These are phyloP conservation scores for Penicillium sp. DNA, from an alignment of 2,329 filamentous ascomycete species.

Conservation along the genomic window DNA sequence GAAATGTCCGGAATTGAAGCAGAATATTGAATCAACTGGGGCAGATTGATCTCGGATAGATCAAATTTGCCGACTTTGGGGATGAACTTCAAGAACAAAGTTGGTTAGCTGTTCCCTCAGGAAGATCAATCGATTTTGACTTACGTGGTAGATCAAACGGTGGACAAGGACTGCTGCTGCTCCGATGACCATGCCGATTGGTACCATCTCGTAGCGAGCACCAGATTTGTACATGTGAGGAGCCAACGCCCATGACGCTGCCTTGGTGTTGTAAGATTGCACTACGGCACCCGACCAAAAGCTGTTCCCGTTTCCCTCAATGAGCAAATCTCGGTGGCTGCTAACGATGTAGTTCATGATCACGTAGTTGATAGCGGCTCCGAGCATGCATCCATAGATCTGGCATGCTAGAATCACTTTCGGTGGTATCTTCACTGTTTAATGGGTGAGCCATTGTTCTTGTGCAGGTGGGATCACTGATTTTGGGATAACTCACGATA, in stretches of 20 bases:
- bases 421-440: conserved; percentile 52
- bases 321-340: conserved; percentile 51
- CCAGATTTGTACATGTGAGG: conserved; percentile 54
- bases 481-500: conserved; percentile 47
- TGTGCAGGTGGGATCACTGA: conserved; percentile 4
- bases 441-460: not conserved
- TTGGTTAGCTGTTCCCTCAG: not conserved
- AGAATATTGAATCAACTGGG: conserved; percentile 57
- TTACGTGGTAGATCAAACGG: conserved; percentile 14
- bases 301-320: conserved; percentile 48
- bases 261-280: conserved; percentile 45
- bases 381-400: conserved; percentile 57
- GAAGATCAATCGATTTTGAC: not conserved
- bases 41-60: conserved; percentile 51
- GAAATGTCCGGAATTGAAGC: conserved; percentile 58
- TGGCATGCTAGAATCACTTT: conserved; percentile 59
- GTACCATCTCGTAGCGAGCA: conserved; percentile 48
- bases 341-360: conserved; percentile 58
- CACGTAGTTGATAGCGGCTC: conserved; percentile 56
- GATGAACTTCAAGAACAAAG: conserved; percentile 39
- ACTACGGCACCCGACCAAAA: conserved; percentile 57
- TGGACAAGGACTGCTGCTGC: conserved; percentile 17
- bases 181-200: conserved; percentile 53
- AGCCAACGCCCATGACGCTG: conserved; percentile 50
- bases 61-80: conserved; percentile 50